Base-by-base conservation (phyloP, 2,329 filamentous ascomycete species). In the Grosmannia huntii region DNA sequence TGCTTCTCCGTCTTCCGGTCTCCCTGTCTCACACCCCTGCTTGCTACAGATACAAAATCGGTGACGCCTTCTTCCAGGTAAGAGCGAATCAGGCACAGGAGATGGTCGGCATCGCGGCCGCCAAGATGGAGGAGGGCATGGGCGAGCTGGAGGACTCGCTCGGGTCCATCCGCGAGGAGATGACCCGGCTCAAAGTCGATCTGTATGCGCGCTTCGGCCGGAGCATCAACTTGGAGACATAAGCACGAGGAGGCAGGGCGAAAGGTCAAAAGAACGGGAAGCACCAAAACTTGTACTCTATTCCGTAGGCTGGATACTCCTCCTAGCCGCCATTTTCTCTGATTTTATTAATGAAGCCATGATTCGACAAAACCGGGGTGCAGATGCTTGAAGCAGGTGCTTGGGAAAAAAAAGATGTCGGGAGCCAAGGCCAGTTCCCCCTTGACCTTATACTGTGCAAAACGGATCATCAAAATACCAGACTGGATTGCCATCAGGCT, bases 211-310 rank as follows among this genome's bases (percentile, higher is more conserved):
- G 95, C 62, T 99, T 99, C 73, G 94, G 94, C 58, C 84, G 88
- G 71, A 95, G 91, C 71, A 99, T 99, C 77, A 99, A 99, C 73
- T 78, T 97, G 64, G 94, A 99, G 73, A 89, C 87, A 65, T 94
- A 28, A 14, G 3, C 28, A 31, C 14, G 28, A n/a, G 19, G 19
- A 44, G 38, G 38, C 3, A 41, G 19, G 38, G 38, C 5, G 38
- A 41, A 41, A 19, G 38, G 38, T 5, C 19, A 41, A 5, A 4
- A 41, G 4, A 41, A 41, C 19, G 38, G 38, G 38, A 41, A 41
- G 33, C 55, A 41, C 19, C 3, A 14, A 3, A 41, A 41, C 12
- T 41, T 41, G 14, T 41, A 44, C 14, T n/a, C 16, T 44, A n/a
- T n/a, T 4, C 41, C 41, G 7, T 44, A n/a, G 41, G 19, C 19